A percentile compares a stretch with the other conserved stretches of the same genome.
Conservation (phyloP, 2,329 filamentous ascomycete genomes). For the Cryphonectria carpinicola region DNA sequence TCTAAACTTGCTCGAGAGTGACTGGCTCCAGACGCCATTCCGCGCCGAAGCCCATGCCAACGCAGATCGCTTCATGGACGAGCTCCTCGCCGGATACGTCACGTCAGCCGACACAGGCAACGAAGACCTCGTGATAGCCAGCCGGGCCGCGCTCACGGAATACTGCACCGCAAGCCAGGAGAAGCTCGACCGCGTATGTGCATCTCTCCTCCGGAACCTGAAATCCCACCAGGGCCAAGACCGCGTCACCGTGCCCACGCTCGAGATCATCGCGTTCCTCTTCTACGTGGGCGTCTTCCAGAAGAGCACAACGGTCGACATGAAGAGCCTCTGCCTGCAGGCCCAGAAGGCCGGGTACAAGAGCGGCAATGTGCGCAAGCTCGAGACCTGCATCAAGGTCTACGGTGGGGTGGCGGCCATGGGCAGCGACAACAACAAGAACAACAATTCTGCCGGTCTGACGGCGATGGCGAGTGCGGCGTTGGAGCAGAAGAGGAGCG, state of each 20-base stretch:
- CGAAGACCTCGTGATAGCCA: slow-evolving; percentile 72
- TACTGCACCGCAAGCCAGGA: slow-evolving; percentile 50
- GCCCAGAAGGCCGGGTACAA: slow-evolving; percentile 83
- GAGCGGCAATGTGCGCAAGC: slow-evolving; percentile 78
- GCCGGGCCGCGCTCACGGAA: slow-evolving; percentile 65
- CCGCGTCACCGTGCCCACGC: slow-evolving; percentile 71
- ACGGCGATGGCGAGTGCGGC: slow-evolving; percentile 30
- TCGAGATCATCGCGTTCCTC: slow-evolving; percentile 79
- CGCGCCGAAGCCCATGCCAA: slow-evolving; percentile 40
- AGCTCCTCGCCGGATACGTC: slow-evolving; percentile 68
- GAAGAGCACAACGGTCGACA: slow-evolving; percentile 43
- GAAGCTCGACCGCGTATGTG: slow-evolving; percentile 50
- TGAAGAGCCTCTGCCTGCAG: slow-evolving; percentile 66
- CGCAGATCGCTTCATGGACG: slow-evolving; percentile 47
- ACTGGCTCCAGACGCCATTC: slow-evolving; percentile 44
- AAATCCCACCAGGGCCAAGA: slow-evolving; percentile 62
- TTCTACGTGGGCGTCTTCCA: slow-evolving; percentile 64
- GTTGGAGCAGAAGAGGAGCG: slow-evolving; percentile 40
- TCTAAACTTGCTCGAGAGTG: slow-evolving; percentile 49
- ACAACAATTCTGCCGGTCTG: slow-evolving; percentile 12
- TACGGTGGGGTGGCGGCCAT: slow-evolving; percentile 70
- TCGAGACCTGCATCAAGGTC: slow-evolving; percentile 78
- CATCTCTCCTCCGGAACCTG: slow-evolving; percentile 59
- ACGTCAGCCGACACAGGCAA: slow-evolving; percentile 79
- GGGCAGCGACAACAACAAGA: background rate